Conservation (phyloP, 179 eudicot species). For the Nepenthes alata region DNA sequence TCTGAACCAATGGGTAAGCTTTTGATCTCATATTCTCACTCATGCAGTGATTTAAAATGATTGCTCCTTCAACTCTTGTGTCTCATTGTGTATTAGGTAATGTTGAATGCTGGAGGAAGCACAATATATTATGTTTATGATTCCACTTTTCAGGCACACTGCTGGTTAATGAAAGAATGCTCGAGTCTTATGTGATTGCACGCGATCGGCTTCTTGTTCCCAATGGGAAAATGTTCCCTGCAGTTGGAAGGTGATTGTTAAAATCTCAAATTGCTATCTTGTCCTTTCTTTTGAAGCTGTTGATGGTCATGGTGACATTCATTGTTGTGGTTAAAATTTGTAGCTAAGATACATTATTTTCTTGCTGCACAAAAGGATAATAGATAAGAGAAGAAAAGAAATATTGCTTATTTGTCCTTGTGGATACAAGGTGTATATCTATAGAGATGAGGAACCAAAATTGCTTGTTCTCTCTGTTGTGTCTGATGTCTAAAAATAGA, state of each 20-base stretch:
- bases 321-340: no score
- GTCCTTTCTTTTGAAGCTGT: background rate
- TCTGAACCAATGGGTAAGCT: constrained; percentile 97
- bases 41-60: no score
- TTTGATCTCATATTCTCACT: no score
- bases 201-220: constrained; percentile 93
- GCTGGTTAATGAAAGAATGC: constrained; percentile 92
- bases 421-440: background rate
- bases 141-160: constrained; percentile 54
- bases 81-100: no score
- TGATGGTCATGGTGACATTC: background rate
- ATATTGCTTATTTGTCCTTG: background rate
- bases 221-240: constrained; percentile 94
- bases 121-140: no score
- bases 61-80: no score
- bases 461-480: background rate
- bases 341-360: no score
- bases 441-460: background rate
- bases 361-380: background rate
- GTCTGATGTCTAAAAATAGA: background rate
- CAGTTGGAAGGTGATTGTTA: constrained; percentile 69
- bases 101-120: no score
- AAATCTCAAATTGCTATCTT: background rate
- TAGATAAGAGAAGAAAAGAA: background rate
- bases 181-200: constrained; percentile 93